Conservation (phyloP, 148 eudicot genomes). For the Spergularia bocconei region DNA sequence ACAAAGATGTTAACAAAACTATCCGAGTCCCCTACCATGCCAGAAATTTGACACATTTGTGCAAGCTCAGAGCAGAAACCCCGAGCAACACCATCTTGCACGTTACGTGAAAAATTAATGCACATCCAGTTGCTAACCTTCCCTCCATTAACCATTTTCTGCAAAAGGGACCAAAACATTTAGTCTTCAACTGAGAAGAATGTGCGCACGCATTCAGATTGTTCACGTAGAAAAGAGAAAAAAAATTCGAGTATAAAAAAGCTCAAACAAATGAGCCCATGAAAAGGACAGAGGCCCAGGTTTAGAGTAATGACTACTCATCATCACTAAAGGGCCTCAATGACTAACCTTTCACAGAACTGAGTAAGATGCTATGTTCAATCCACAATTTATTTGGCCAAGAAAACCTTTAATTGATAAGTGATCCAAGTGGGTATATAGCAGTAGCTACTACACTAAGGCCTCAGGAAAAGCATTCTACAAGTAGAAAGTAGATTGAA, state of each 20-base stretch:
- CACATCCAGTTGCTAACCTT: conserved; percentile 65
- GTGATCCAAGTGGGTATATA: not conserved
- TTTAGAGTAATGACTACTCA: not conserved
- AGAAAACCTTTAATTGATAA: not conserved
- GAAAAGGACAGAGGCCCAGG: not conserved
- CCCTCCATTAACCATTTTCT: conserved; percentile 91
- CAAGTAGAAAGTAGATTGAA: not conserved
- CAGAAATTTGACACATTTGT: conserved; percentile 66
- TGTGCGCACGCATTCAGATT: not conserved
- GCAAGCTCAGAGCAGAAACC: conserved; percentile 70
- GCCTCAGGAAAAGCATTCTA: not conserved
- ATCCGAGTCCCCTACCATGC: conserved; percentile 53
- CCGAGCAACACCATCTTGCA: conserved; percentile 59
- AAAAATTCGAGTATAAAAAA: not conserved
- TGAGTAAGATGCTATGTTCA: not conserved
- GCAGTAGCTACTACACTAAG: not conserved
- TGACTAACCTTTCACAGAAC: not conserved
- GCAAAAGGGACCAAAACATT: conserved; percentile 17
- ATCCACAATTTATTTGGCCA: not conserved
- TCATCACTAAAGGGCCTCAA: not conserved
- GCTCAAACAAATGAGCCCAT: not conserved
- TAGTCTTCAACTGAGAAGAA: not conserved
- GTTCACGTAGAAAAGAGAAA: not conserved
- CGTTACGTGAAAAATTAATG: conserved; percentile 64
- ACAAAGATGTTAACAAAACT: not conserved